phyloP scores from a whole-genome alignment of 2,329 filamentous ascomycete species.

The Venturia aucupariae region DNA sequence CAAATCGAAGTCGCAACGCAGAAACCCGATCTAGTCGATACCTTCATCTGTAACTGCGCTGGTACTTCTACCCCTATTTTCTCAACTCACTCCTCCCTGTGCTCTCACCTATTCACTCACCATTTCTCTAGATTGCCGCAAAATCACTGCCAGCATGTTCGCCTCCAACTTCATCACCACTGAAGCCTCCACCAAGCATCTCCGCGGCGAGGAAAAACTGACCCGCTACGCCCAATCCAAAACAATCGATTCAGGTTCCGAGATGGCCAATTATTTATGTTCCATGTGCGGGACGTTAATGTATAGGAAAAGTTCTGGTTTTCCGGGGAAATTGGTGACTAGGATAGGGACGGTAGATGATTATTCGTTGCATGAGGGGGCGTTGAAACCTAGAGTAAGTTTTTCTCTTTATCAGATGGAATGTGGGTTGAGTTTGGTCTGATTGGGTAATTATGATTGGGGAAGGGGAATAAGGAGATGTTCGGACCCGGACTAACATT shows the following conservation, averaged over 20 bases:
- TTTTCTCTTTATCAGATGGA: constrained; percentile 29
- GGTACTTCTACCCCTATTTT: background rate
- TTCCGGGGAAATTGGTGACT: constrained; percentile 40
- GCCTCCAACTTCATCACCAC: constrained; percentile 46
- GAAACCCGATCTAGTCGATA: constrained; percentile 37
- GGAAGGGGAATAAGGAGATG: no score
- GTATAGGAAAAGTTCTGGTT: constrained; percentile 42
- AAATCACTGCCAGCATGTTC: constrained; percentile 50
- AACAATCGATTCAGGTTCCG: constrained; percentile 34
- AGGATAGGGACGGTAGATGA: constrained; percentile 56
- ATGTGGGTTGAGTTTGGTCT: background rate
- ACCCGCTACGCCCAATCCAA: constrained; percentile 34
- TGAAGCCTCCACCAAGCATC: constrained; percentile 40
- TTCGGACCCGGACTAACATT: no score
- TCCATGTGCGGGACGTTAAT: constrained; percentile 50
- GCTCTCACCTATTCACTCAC: background rate
- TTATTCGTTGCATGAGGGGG: constrained; percentile 47
- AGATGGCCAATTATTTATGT: constrained; percentile 57
- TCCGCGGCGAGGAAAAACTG: constrained; percentile 41
- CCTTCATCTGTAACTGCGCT: constrained; percentile 45
- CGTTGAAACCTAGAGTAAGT: constrained; percentile 45
- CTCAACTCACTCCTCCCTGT: background rate
- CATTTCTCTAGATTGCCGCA: background rate
- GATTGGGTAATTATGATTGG: background rate
- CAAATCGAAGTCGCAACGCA: constrained; percentile 22